Evolutionary conservation across 768 basidiomycete species (phyloP).

Genomic region (Fistulinella prunicolor): DNA sequence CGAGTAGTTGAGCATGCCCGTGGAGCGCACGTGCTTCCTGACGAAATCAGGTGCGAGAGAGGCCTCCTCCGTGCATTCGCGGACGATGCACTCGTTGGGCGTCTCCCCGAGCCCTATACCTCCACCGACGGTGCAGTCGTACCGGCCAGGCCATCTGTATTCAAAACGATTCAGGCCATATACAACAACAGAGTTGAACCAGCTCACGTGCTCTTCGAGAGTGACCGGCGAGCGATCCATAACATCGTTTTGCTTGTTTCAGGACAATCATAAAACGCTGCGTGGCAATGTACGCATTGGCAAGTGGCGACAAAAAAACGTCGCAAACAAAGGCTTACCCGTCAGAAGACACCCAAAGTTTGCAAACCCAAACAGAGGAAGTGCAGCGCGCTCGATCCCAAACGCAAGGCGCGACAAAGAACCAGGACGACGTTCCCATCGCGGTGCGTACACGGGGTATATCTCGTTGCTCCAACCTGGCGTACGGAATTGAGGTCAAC

Average conservation of each 20-base stretch:
- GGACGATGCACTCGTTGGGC: slow-evolving; percentile 36
- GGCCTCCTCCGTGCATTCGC: slow-evolving; percentile 44
- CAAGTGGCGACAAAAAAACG: too few species aligned
- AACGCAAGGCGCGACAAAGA: slow-evolving; percentile 27
- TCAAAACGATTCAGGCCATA: too few species aligned
- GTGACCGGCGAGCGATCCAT: slow-evolving; percentile 43
- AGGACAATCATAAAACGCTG: slow-evolving; percentile 36
- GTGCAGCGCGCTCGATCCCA: slow-evolving; percentile 41
- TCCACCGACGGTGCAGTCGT: slow-evolving; percentile 45
- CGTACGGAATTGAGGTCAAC: not conserved
- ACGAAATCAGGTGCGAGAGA: slow-evolving; percentile 39
- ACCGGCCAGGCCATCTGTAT: slow-evolving; percentile 31
- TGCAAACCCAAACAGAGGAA: slow-evolving; percentile 43
- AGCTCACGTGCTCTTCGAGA: slow-evolving; percentile 39
- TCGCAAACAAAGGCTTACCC: slow-evolving; percentile 22
- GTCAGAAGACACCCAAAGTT: slow-evolving; percentile 45
- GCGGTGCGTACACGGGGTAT: slow-evolving; percentile 26
- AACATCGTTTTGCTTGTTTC: slow-evolving; percentile 29
- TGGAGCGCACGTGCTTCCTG: slow-evolving; percentile 27
- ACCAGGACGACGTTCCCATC: not conserved
- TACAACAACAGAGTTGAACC: not conserved
- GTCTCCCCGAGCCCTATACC: slow-evolving; percentile 41
- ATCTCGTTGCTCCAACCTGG: slow-evolving; percentile 25
- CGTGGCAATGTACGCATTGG: too few species aligned
- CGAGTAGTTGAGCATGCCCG: slow-evolving; percentile 39